Conservation (phyloP, 2,329 filamentous ascomycete species). For the Leptographium procerum region DNA sequence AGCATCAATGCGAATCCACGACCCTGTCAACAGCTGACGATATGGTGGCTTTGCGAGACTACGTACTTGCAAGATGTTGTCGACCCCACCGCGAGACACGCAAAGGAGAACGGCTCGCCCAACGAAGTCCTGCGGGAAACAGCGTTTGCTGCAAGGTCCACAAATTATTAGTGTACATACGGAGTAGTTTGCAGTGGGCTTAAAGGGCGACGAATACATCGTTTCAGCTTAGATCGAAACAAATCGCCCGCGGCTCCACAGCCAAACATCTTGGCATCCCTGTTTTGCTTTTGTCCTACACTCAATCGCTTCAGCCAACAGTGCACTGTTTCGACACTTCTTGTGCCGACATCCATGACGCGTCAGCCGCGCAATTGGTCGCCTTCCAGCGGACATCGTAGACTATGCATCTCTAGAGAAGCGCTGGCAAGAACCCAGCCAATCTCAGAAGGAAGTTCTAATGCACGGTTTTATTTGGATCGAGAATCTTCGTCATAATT, state of each 20-base stretch:
- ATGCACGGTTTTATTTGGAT: too few relatives aligned
- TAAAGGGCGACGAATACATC: background rate
- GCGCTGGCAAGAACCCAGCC: too few relatives aligned
- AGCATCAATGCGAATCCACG: background rate
- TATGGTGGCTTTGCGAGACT: background rate
- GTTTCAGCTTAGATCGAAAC: background rate
- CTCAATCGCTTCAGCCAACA: background rate
- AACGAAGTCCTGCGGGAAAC: background rate
- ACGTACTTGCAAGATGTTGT: background rate
- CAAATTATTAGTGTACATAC: background rate
- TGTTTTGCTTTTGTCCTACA: background rate
- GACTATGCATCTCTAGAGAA: too few relatives aligned
- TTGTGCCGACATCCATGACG: background rate
- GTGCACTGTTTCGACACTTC: too few relatives aligned
- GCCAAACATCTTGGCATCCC: background rate
- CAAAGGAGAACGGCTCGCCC: background rate
- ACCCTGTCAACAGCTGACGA: background rate
- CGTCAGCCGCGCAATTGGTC: background rate
- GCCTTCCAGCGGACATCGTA: background rate
- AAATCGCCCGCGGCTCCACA: background rate
- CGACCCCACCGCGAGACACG: background rate
- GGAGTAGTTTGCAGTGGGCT: background rate
- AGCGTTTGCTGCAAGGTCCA: background rate
- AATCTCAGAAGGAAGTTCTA: too few relatives aligned
- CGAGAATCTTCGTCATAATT: too few relatives aligned